Percentiles rank a stretch among this genome's conserved stretches.
Conservation (phyloP, 2,329 filamentous ascomycete species). For the Fusarium protoensiforme region DNA sequence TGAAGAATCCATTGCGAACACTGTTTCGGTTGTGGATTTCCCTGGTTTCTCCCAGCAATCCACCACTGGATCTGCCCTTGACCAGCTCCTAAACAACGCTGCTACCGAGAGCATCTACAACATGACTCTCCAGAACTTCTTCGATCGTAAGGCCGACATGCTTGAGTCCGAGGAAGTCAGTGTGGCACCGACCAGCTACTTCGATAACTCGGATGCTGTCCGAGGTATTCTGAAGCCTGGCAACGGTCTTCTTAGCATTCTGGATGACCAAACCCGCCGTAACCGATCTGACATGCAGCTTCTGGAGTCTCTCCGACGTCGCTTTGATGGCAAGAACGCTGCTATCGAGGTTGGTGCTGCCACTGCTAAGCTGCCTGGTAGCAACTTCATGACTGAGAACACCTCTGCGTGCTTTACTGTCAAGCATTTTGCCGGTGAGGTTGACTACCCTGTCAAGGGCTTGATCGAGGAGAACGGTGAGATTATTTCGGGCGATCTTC, state of each 20-base stretch:
- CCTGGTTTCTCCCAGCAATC: conserved; percentile 90
- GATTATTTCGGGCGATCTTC: conserved; percentile 92
- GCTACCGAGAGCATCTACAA: conserved; percentile 94
- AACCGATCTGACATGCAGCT: conserved; percentile 91
- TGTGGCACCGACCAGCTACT: conserved; percentile 93
- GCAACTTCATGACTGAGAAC: conserved; percentile 90
- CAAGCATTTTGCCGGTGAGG: conserved; percentile 94
- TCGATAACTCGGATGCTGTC: conserved; percentile 96
- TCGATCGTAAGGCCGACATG: conserved; percentile 92
- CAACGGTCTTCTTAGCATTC: conserved; percentile 91
- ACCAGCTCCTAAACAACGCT: conserved; percentile 94
- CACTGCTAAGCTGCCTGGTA: conserved; percentile 82
- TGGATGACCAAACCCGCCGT: conserved; percentile 94
- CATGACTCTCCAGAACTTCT: conserved; percentile 93
- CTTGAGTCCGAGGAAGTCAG: conserved; percentile 93
- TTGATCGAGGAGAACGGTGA: conserved; percentile 96
- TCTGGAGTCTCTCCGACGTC: conserved; percentile 88
- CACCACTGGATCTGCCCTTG: conserved; percentile 84
- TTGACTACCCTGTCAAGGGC: conserved; percentile 90
- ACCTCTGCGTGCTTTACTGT: conserved; percentile 85
- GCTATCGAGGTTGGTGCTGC: conserved; percentile 84
- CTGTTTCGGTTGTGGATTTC: conserved; percentile 94
- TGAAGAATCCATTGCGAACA: conserved; percentile 92
- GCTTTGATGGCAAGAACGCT: conserved; percentile 94
- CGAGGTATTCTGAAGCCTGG: conserved; percentile 91